These are phyloP conservation scores for Boletus rubropictus DNA, from an alignment of 768 basidiomycete species.

Conservation along the genomic window DNA sequence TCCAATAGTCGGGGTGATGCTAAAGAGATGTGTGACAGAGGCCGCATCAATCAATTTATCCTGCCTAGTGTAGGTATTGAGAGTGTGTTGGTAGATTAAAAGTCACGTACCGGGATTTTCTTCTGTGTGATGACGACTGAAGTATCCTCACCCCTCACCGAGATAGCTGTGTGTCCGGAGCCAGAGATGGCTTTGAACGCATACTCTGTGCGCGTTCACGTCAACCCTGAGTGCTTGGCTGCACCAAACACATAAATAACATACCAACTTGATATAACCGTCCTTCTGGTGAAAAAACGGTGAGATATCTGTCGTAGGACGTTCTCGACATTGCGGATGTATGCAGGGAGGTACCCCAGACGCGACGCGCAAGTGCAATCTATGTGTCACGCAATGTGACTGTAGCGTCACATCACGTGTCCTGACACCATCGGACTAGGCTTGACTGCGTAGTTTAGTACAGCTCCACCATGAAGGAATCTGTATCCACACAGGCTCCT, in stretches of 20 bases:
- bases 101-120: constrained; percentile 83
- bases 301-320: constrained; percentile 94
- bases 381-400: constrained; percentile 33
- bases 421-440: no score
- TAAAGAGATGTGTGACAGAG: constrained; percentile 92
- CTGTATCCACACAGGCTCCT: constrained; percentile 70
- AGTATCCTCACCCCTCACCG: constrained; percentile 92
- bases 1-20: constrained; percentile 93
- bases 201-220: constrained; percentile 61
- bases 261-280: constrained; percentile 97
- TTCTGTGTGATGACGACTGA: constrained; percentile 96
- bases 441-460: background rate
- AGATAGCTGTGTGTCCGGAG: constrained; percentile 89
- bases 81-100: background rate
- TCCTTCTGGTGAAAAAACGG: constrained; percentile 96
- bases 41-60: constrained; percentile 95
- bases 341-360: constrained; percentile 29
- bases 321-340: constrained; percentile 80
- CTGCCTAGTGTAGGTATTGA: constrained; percentile 35
- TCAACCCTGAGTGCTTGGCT: background rate
- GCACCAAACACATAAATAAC: constrained; percentile 24
- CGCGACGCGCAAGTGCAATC: constrained; percentile 55
- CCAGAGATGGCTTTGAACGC: constrained; percentile 99
- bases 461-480: constrained; percentile 57
- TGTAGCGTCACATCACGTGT: constrained; percentile 15